phyloP scores from a whole-genome alignment of 192 early-diverging fungal genomes.

The Bifiguratus adelaidae region DNA sequence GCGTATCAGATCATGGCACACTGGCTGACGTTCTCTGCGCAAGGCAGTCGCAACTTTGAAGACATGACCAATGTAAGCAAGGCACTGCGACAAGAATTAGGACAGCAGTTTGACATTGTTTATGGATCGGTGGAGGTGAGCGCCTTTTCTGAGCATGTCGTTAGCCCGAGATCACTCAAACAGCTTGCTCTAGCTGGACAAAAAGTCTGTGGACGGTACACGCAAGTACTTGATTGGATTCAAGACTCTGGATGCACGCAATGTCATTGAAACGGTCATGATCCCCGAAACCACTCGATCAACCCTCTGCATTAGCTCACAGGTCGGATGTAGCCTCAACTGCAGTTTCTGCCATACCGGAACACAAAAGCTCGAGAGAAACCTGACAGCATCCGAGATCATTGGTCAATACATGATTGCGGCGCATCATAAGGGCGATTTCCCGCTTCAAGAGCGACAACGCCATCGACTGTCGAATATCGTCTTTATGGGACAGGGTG shows the following conservation, averaged over 20 bases:
- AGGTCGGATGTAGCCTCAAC: conserved; percentile 78
- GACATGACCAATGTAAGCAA: conserved; percentile 58
- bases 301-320: conserved; percentile 73
- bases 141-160: neutral
- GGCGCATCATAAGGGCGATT: conserved; percentile 43
- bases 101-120: conserved; percentile 34
- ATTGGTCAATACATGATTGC: conserved; percentile 60
- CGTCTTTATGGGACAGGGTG: conserved; percentile 92
- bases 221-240: conserved; percentile 53
- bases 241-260: conserved; percentile 24
- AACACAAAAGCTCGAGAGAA: conserved; percentile 71
- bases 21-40: neutral
- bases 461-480: conserved; percentile 62
- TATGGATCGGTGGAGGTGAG: conserved; percentile 41
- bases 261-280: conserved; percentile 64
- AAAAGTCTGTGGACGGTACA: conserved; percentile 44
- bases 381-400: conserved; percentile 63
- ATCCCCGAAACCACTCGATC: conserved; percentile 57
- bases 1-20: neutral
- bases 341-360: conserved; percentile 90
- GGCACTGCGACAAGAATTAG: conserved; percentile 31
- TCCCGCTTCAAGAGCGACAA: conserved; percentile 31
- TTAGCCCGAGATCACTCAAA: neutral
- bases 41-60: conserved; percentile 48
- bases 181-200: conserved; percentile 13